Evolutionary conservation across 1,284 basidiomycete species (phyloP), one percentile per base, ranked within the genome.

Genomic region (Malassezia arunalokei): DNA sequence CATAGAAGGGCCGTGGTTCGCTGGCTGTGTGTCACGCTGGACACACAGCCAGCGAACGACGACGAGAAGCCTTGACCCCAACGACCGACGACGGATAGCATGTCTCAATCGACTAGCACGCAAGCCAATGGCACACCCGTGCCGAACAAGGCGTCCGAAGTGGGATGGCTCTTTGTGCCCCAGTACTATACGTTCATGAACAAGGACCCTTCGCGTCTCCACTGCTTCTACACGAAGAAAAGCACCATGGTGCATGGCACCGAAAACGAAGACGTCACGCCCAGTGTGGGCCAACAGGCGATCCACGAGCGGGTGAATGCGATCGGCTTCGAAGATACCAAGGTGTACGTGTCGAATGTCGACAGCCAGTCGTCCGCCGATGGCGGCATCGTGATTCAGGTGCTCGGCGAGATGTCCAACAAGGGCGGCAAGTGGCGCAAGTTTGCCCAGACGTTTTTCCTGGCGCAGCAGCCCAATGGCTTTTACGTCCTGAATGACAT

Each of bases 401-500:
- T 96, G 74, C 89, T 98, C 66, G 94, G 94, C 63, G 92, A 98
- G 77, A 89, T 98, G 83, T 89, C 86, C 57, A 82, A 83, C 68
- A 81, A 82, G 56, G 84, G 86, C 57, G 76, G 74, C 24, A 80
- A 86, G 3, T 99, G 94, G 94, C 84, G 85, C 71, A 96, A 96
- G 78, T 99, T 99, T 71, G 89, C 89, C 20, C 94, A 98, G 78
- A 96, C 92, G 12, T 98, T 99, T 79, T 98, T 98, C 85, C 84
- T 99, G 51, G 94, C 94, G 43, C 88, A 95, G 75, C 94, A 99
- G 77, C 88, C 90, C 38, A 94, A 92, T 69, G 94, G 94, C 43
- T 99, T 96, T 79, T 99, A 90, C 75, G 94, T 99, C 58, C 83
- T 99, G 75, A 99, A 99, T 77, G 94, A 99, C 77, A 96, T 98